A percentile compares a stretch with the other conserved stretches of the same genome.
Conservation (phyloP, 208 protist genomes). For the Leishmania aethiopica region DNA sequence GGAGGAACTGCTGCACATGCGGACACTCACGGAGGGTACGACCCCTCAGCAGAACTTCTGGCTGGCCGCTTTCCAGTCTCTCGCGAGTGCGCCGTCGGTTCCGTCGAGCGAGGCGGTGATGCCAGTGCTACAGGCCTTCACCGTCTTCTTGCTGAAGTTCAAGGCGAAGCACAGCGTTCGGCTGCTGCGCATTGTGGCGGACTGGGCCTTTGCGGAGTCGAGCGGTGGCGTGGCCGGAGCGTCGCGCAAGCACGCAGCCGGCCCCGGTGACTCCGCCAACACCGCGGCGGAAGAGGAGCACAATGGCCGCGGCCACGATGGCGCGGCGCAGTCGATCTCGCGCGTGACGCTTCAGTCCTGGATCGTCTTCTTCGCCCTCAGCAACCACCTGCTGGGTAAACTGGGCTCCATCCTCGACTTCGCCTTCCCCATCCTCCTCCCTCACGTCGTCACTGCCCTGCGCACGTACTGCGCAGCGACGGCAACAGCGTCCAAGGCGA, state of each 20-base stretch:
- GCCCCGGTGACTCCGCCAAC: slow-evolving; percentile 1
- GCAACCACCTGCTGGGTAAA: slow-evolving; percentile 75
- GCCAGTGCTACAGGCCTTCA: slow-evolving; percentile 81
- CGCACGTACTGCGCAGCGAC: slow-evolving; percentile 58
- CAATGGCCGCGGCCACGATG: slow-evolving; percentile 28
- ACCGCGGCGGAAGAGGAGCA: slow-evolving; percentile 24
- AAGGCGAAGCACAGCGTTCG: slow-evolving; percentile 77
- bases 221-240: slow-evolving; percentile 22
- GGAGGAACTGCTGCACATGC: slow-evolving; percentile 76
- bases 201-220: slow-evolving; percentile 81
- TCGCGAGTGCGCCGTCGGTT: slow-evolving; percentile 57
- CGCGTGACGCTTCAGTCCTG: slow-evolving; percentile 69
- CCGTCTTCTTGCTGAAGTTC: slow-evolving; percentile 88
- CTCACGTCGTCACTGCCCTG: slow-evolving; percentile 67
- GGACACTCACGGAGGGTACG: slow-evolving; percentile 54
- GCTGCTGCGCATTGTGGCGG: slow-evolving; percentile 62
- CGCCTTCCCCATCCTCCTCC: slow-evolving; percentile 61
- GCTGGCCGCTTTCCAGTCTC: slow-evolving; percentile 75
- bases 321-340: slow-evolving; percentile 32
- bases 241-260: slow-evolving; percentile 5
- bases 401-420: slow-evolving; percentile 85
- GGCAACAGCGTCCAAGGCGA: slow-evolving; percentile 29
- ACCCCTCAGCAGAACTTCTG: slow-evolving; percentile 77
- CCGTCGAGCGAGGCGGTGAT: slow-evolving; percentile 68
- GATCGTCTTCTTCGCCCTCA: slow-evolving; percentile 83